Percentiles rank a stretch among this genome's conserved stretches.
phyloP scores from a whole-genome alignment of 176 grass and related monocot genomes.

The Canna indica region DNA sequence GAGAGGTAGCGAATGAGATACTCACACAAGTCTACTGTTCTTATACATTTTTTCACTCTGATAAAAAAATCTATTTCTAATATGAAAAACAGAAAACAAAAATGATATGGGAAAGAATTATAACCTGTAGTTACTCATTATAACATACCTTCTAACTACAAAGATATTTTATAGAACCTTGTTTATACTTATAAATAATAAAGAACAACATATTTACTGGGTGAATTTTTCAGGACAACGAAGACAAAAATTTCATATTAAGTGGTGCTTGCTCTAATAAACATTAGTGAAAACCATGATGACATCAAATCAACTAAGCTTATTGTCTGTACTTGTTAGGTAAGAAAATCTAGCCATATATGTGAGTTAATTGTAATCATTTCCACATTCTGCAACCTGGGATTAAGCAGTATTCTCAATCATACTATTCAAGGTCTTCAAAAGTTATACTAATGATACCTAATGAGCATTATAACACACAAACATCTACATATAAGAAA shows the following conservation, averaged over 20 bases:
- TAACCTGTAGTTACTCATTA: not conserved
- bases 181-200: not conserved
- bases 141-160: not conserved
- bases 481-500: not conserved
- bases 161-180: not conserved
- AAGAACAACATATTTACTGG: not conserved
- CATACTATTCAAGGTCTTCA: not conserved
- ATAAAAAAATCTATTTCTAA: not conserved
- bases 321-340: too few species aligned
- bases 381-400: not conserved
- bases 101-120: not conserved
- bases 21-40: too few species aligned
- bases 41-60: too few species aligned
- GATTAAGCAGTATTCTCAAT: not conserved
- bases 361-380: not conserved
- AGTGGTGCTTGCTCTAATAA: not conserved
- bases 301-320: not conserved
- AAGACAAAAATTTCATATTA: not conserved
- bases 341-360: not conserved
- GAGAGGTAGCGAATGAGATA: too few species aligned
- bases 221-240: not conserved
- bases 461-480: not conserved
- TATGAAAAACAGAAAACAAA: not conserved
- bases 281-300: not conserved
- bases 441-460: not conserved